Evolutionary conservation across 306 rosid genomes (phyloP).

Genomic region (Castanopsis chinensis): DNA sequence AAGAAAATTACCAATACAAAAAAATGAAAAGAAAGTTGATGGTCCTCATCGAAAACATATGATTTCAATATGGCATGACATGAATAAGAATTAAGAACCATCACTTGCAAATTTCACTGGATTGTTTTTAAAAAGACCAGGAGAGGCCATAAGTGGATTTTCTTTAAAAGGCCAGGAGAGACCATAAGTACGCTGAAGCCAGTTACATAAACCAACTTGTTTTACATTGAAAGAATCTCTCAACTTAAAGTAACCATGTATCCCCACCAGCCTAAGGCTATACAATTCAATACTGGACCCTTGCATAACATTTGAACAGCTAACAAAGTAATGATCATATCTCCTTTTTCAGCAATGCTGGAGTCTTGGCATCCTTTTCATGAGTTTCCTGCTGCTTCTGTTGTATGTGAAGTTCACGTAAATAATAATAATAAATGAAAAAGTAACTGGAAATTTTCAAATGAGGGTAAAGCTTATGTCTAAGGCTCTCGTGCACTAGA

Average conservation of each 20-base stretch:
- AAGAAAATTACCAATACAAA: too few species aligned
- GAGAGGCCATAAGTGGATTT: neutral
- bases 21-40: neutral
- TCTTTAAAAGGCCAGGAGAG: neutral
- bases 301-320: conserved; percentile 16
- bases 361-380: conserved; percentile 11
- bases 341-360: conserved; percentile 14
- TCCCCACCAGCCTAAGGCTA: neutral
- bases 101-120: neutral
- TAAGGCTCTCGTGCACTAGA: too few species aligned
- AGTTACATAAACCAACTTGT: neutral
- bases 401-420: neutral
- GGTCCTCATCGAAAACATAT: neutral
- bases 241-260: neutral
- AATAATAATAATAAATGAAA: neutral
- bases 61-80: neutral
- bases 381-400: neutral
- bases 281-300: conserved; percentile 1
- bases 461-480: neutral
- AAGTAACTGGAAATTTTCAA: neutral
- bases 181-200: neutral
- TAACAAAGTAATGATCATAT: neutral
- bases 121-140: neutral
- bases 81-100: neutral
- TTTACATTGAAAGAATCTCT: neutral